Conservation (phyloP, 257 asterid species). For the Penstemon barbatus region DNA sequence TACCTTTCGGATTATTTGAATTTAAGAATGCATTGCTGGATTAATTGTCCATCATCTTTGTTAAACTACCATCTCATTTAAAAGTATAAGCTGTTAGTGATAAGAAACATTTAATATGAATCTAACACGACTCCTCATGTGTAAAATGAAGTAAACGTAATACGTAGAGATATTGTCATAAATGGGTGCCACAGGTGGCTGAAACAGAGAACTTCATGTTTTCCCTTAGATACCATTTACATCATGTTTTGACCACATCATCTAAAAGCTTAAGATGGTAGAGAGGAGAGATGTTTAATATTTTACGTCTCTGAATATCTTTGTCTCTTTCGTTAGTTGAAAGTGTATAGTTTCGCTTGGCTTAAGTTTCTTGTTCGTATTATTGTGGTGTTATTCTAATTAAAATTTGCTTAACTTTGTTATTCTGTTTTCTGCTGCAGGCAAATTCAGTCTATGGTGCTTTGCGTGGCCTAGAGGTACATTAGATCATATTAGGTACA, state of each 20-base stretch:
- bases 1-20: slow-evolving; percentile 8
- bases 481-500: slow-evolving; percentile 22
- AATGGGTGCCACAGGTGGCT: no score
- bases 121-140: no score
- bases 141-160: no score
- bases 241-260: slow-evolving; percentile 4
- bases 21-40: slow-evolving; percentile 12
- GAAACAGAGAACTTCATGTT: no score
- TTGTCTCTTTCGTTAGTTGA: not conserved
- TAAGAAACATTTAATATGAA: no score
- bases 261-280: not conserved
- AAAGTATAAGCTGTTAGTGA: no score
- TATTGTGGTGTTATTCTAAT: slow-evolving; percentile 9
- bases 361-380: slow-evolving; percentile 6
- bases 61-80: no score
- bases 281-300: no score
- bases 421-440: slow-evolving; percentile 46
- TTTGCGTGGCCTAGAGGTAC: slow-evolving; percentile 88
- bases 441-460: slow-evolving; percentile 87
- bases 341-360: slow-evolving; percentile 4
- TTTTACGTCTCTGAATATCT: no score
- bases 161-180: no score
- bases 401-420: slow-evolving; percentile 27
- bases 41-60: no score
- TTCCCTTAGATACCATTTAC: no score